Evolutionary conservation across 192 early-diverging fungal species (phyloP).

Genomic region (Piromyces finnis): DNA sequence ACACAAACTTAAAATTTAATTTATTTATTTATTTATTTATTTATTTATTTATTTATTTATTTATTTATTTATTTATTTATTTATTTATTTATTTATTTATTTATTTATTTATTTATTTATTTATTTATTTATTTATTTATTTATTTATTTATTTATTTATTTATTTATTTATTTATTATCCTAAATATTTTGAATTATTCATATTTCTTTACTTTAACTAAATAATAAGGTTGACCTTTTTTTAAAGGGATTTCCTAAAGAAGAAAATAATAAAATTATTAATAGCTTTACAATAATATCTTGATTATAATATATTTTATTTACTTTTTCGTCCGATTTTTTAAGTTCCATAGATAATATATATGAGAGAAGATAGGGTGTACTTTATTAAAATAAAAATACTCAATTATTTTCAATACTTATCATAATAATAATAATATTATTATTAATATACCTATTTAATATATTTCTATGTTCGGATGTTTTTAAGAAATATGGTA

Average conservation of each 20-base stretch:
- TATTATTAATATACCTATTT: too few relatives aligned
- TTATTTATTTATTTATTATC: too few relatives aligned
- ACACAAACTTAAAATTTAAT: too few relatives aligned
- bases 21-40: too few relatives aligned
- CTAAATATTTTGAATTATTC: too few relatives aligned
- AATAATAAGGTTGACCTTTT: not conserved
- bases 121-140: not conserved
- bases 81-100: not conserved
- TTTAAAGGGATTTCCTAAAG: not conserved
- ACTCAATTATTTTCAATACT: too few relatives aligned
- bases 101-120: not conserved
- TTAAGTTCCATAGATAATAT: not conserved
- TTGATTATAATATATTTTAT: too few relatives aligned
- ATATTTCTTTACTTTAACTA: not conserved
- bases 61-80: too few relatives aligned
- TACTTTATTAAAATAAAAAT: not conserved
- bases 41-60: too few relatives aligned
- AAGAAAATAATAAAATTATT: too few relatives aligned
- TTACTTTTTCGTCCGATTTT: not conserved
- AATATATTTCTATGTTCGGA: not conserved
- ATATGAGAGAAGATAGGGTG: not conserved
- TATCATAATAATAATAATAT: too few relatives aligned
- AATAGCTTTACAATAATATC: too few relatives aligned
- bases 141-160: not conserved
- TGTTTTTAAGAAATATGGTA: not conserved